Evolutionary conservation across 1,139 yeast genomes (phyloP).

Genomic region (Suhomyces panamericanus): DNA sequence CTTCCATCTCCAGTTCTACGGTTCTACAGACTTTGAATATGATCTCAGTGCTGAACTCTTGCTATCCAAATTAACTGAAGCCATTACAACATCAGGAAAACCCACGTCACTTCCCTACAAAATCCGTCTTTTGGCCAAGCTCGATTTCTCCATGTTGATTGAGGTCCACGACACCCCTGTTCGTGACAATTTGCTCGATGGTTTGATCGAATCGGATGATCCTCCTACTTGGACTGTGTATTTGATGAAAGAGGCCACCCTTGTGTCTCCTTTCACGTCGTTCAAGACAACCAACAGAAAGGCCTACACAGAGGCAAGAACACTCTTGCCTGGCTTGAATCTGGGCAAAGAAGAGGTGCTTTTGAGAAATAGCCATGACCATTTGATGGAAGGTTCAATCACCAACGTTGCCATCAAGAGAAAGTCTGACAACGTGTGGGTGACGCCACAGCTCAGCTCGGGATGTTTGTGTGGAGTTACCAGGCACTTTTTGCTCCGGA

Average conservation of each 20-base stretch:
- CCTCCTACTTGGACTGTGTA: constrained; percentile 53
- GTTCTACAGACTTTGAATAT: constrained; percentile 19
- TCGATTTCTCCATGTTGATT: constrained; percentile 49
- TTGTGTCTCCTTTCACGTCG: constrained; percentile 76
- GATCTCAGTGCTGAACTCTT: constrained; percentile 46
- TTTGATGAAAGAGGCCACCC: constrained; percentile 54
- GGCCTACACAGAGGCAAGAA: constrained; percentile 64
- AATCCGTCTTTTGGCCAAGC: constrained; percentile 54
- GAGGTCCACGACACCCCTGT: constrained; percentile 48
- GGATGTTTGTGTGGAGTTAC: constrained; percentile 90
- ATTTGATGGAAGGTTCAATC: constrained; percentile 81
- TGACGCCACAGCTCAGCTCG: constrained; percentile 71
- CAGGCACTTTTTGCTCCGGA: constrained; percentile 62
- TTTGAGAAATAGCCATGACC: constrained; percentile 58
- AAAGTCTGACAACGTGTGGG: constrained; percentile 53
- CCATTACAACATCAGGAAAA: constrained; percentile 32
- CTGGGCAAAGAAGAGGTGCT: constrained; percentile 64
- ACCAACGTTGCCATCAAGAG: constrained; percentile 73
- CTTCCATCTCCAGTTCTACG: constrained; percentile 40
- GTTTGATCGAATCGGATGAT: constrained; percentile 17
- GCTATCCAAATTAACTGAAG: constrained; percentile 43
- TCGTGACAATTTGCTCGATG: constrained; percentile 46
- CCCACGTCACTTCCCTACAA: constrained; percentile 49
- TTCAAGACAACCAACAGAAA: constrained; percentile 81
- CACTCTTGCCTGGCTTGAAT: constrained; percentile 39